Conservation (phyloP, 345 rosid genomes). For the Salix exigua region DNA sequence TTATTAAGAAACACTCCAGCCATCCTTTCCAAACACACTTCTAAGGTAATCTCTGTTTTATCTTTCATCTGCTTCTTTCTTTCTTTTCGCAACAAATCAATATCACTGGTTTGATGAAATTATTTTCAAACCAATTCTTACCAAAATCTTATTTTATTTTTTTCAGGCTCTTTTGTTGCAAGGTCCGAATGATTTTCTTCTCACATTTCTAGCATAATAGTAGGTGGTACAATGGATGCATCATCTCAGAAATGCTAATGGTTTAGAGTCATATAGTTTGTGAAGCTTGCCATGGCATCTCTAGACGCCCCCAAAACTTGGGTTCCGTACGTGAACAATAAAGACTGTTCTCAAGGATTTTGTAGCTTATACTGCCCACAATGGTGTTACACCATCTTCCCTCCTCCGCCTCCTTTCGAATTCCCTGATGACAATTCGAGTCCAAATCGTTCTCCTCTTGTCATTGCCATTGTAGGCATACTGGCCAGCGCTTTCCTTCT, state of each 20-base stretch:
- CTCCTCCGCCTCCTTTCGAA: constrained; percentile 58
- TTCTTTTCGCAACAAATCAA: background rate
- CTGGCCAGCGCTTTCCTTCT: constrained; percentile 78
- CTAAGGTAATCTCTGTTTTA: background rate
- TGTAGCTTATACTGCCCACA: constrained; percentile 79
- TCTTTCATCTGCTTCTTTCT: no score
- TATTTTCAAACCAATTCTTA: background rate
- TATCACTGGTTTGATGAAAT: background rate
- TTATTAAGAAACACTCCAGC: background rate
- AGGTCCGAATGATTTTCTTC: background rate
- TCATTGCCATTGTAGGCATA: constrained; percentile 70
- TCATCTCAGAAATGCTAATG: background rate
- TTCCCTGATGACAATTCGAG: constrained; percentile 41
- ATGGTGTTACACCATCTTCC: constrained; percentile 67
- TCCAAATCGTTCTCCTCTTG: constrained; percentile 70
- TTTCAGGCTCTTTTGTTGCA: background rate
- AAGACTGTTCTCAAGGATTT: constrained; percentile 71
- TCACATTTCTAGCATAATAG: background rate
- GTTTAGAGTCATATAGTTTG: background rate
- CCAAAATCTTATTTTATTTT: background rate
- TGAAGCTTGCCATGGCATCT: constrained; percentile 17
- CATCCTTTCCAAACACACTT: background rate
- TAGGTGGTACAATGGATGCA: background rate
- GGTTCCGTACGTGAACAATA: constrained; percentile 52
- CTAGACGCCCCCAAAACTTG: constrained; percentile 38